Evolutionary conservation across 2,329 filamentous ascomycete species (phyloP), one percentile per base, ranked within the genome.

Genomic region (Colletotrichum paranaense): DNA sequence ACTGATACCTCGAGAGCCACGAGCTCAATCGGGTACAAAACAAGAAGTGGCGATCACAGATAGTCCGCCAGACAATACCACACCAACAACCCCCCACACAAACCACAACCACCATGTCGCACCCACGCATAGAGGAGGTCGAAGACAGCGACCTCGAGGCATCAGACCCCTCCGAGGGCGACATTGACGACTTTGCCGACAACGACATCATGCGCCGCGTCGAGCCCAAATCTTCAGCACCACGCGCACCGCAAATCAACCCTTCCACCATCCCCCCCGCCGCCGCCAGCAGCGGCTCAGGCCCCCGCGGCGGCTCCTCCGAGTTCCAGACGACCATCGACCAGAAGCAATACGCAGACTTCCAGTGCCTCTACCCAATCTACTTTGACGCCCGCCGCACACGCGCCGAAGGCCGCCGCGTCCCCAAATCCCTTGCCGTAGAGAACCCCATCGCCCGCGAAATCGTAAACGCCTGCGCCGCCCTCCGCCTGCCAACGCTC

Each of bases 91-190:
- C 49, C 46, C 22, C 46, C 32, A 26, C 19, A 26, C 24, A 24
- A n/a, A 63, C 9, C 38, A 30, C 11, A 57, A 52, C 60, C 35
- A 52, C 60, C 35, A 97, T 97, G 95, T 94, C 94, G 57, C 92
- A 97, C 86, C 91, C 95, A 73, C 92, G 93, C 74, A 92, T 98
- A 83, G 97, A 99, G 89, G 97, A 98, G 84, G 92, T 98, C 75
- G 94, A 92, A 73, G 95, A 97, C 87, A 92, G 89, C 82, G 93
- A 94, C 84, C 88, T 88, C 77, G 92, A 90, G 73, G 66, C 56
- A 77, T 94, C 93, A 16, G 96, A 98, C 85, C 95, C 96, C 66
- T 94, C 95, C 76, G 95, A 98, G 84, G 93, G 92, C 82, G 93
- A 97, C 84, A 93, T 95, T 79, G 88, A 90, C 80, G 89, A 91